Conservation (phyloP, 768 basidiomycete species). For the Leccinellum rugosiceps region DNA sequence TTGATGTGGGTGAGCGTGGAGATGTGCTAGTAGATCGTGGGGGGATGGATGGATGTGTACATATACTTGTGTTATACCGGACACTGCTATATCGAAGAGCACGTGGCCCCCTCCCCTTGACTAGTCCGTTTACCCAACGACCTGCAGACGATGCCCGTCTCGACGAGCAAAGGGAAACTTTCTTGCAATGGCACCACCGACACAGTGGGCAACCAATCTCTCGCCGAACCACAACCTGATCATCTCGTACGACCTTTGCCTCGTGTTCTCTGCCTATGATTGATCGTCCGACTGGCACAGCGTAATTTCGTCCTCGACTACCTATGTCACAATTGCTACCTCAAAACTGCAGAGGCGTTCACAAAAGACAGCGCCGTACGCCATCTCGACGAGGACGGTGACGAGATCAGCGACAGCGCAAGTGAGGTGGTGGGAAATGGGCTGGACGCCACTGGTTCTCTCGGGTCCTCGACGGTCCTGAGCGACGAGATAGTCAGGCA, state of each 20-base stretch:
- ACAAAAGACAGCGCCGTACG: constrained; percentile 57
- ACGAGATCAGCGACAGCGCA: constrained; percentile 43
- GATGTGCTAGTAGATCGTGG: not conserved
- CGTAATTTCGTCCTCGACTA: constrained; percentile 72
- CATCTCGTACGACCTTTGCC: constrained; percentile 38
- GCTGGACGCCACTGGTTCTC: constrained; percentile 1
- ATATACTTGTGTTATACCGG: constrained; percentile 3
- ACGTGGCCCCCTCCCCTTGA: constrained; percentile 5
- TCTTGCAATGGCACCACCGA: constrained; percentile 3
- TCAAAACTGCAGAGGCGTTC: constrained; percentile 68
- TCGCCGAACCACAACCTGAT: constrained; percentile 38
- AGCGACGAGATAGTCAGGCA: constrained; percentile 41
- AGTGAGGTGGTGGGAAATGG: constrained; percentile 19
- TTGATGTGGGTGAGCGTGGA: constrained; percentile 17
- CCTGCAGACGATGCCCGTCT: constrained; percentile 15
- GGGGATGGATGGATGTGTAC: not conserved
- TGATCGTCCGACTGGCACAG: constrained; percentile 34
- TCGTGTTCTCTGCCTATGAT: not conserved
- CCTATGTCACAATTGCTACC: constrained; percentile 70
- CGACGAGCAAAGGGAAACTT: constrained; percentile 18
- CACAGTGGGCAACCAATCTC: constrained; percentile 16
- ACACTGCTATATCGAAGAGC: constrained; percentile 5
- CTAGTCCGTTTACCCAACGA: not conserved
- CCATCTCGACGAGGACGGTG: constrained; percentile 67
- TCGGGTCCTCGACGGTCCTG: constrained; percentile 22